Percentiles rank a stretch among this genome's conserved stretches.
These are phyloP conservation scores for Corymbia calophylla DNA, from an alignment of 441 rosid genomes.

Conservation along the genomic window DNA sequence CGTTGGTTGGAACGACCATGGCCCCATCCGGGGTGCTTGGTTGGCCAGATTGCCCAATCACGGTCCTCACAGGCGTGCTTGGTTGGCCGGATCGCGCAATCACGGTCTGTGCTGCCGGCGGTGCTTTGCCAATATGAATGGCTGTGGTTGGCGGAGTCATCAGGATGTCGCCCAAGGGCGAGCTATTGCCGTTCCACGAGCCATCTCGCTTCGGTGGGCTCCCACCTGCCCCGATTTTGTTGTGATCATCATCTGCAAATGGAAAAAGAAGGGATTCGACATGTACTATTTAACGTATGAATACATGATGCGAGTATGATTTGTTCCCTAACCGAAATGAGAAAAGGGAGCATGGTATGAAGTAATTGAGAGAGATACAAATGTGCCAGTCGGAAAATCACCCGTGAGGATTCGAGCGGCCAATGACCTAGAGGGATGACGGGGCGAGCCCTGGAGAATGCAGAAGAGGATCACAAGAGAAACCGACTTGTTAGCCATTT, in stretches of 20 bases:
- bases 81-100: no score
- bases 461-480: no score
- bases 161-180: not conserved
- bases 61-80: no score
- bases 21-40: no score
- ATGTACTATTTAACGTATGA: not conserved
- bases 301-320: not conserved
- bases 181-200: not conserved
- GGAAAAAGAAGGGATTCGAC: not conserved
- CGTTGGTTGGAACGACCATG: no score
- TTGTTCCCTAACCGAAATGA: not conserved
- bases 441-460: no score
- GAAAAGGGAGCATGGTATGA: not conserved
- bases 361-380: not conserved
- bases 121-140: not conserved
- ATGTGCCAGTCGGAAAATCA: no score
- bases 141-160: slow-evolving; percentile 3
- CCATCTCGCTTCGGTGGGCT: not conserved
- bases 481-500: no score
- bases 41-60: no score
- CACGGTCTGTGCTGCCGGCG: no score
- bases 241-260: not conserved
- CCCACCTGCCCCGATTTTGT: not conserved
- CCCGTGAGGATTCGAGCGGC: no score
- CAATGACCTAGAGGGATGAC: no score